phyloP scores from a whole-genome alignment of 1,284 basidiomycete species.

The Apiotrichum domesticum region DNA sequence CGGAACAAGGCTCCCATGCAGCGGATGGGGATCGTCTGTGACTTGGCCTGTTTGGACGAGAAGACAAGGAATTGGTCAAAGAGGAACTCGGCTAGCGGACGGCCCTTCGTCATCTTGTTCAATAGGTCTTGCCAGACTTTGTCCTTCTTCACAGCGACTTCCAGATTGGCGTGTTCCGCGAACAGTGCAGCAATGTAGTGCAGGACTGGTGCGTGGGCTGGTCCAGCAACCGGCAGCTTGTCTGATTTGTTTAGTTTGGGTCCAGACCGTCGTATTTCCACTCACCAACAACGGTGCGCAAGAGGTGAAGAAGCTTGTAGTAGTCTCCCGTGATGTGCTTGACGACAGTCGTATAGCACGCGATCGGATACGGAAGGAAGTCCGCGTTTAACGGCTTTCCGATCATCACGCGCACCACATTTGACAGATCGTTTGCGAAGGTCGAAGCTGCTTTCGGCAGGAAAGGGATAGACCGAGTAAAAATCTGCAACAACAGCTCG shows the following conservation, averaged over 20 bases:
- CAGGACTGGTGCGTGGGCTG: slow-evolving; percentile 49
- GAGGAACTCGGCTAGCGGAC: slow-evolving; percentile 69
- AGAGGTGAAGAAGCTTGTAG: slow-evolving; percentile 62
- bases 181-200: slow-evolving; percentile 77
- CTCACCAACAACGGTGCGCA: slow-evolving; percentile 75
- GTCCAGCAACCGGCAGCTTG: slow-evolving; percentile 4
- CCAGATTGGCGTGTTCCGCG: slow-evolving; percentile 83
- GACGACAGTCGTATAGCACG: slow-evolving; percentile 81
- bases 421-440: slow-evolving; percentile 78
- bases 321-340: slow-evolving; percentile 82
- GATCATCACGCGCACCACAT: slow-evolving; percentile 76
- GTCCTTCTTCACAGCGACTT: slow-evolving; percentile 60
- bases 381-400: slow-evolving; percentile 80
- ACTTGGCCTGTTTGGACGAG: slow-evolving; percentile 17
- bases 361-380: slow-evolving; percentile 50
- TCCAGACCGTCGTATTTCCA: slow-evolving; percentile 1
- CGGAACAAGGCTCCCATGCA: slow-evolving; percentile 83
- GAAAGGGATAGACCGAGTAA: slow-evolving; percentile 72
- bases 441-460: slow-evolving; percentile 81
- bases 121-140: slow-evolving; percentile 49
- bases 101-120: not conserved
- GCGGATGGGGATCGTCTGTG: slow-evolving; percentile 48
- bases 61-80: slow-evolving; percentile 61
- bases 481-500: slow-evolving; percentile 81
- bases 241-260: not conserved